Evolutionary conservation across 768 basidiomycete genomes (phyloP), one percentile per base, ranked within the genome.

Genomic region (Hericium coralloides): DNA sequence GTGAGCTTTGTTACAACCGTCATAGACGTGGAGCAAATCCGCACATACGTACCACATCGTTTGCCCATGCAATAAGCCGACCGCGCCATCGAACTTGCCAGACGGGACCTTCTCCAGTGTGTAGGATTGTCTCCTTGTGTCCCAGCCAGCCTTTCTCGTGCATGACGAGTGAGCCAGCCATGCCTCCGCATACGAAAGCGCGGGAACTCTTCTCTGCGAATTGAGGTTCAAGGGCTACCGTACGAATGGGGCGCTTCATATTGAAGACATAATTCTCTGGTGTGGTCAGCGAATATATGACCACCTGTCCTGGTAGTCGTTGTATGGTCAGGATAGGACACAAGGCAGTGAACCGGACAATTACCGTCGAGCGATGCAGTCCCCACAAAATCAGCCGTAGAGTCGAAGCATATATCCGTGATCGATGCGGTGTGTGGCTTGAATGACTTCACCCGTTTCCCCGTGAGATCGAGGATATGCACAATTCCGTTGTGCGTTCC

Each of bases 111-210:
- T 98, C 97, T 4, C 87, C 89, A 38, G 74, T 76, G 65, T 93
- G 87, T 18, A 97, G 68, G 6, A 86, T 69, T 0, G 86, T 90
- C 68, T 95, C 94, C 65, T 91, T 97, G 65, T 97, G 90, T 0
- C 95, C 94, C 1, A 98, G 72, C 95, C 97, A 98, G 6, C 94
- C 91, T 67, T 97, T 98, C 75, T 98, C 95, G 60, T 89, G 83
- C 63, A 97, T 64, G n/a, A 90, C 75, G 25, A 99, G 73, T 20
- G 78, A 83, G 4, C 97, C 95, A 0, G 91, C 87, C 79, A 95
- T 79, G 9, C 97, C 97, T 20, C 95, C 97, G 55, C 88, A 92
- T 12, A 97, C 88, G 63, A 97, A 87, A 0, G 88, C 80, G 20
- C 92, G 79, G 8, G 88, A 81, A 38, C 79, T 77, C 52, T 81